Base-by-base conservation (phyloP, 2,329 filamentous ascomycete species). In the Boeremia lycopersici region DNA sequence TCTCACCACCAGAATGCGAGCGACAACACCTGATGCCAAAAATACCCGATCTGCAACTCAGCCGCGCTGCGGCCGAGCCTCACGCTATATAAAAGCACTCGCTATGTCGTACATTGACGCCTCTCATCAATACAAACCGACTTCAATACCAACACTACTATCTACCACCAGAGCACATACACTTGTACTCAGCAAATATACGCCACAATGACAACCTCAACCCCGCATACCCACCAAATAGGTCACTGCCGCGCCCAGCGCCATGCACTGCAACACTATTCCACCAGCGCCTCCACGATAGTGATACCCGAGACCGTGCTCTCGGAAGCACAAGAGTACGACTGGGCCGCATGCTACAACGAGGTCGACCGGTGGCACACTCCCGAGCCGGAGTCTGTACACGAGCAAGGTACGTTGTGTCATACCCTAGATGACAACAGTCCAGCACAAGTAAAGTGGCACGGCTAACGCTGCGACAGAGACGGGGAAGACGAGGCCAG, bases 231-330 rank as follows among this genome's bases (percentile, higher is more conserved):
- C 23, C 30, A 26, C n/a, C 46, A 35, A 49, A 52, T 57, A 26
- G 65, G 63, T 40, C 65, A 70, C 59, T 67, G 64, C 36, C 63
- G 65, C 33, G 67, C 67, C 11, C 65, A 69, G 35, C 65, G 61
- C 25, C 56, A 55, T 30, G 62, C 61, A 15, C 54, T 64, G 48
- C 55, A 63, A 46, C 61, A 53, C 25, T 58, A 60, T 38, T 66
- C 50, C 47, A 48, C 48, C 46, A 59, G 58, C 5, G 55, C 61
- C 36, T 63, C 55, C 26, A 62, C 61, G 39, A 64, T 59, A 30
- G 60, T 61, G 39, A 62, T 63, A 29, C 59, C 64, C 29, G 48
- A 48, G n/a, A 52, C 53, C n/a, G 17, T 51, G 12, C 42, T 47
- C 28, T 61, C 59, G 41, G 57, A 60, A 40, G 56, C 60, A 30